Percentiles rank a stretch among this genome's conserved stretches.
phyloP scores from a whole-genome alignment of 2,329 filamentous ascomycete genomes.

The Penicillium paneum region DNA sequence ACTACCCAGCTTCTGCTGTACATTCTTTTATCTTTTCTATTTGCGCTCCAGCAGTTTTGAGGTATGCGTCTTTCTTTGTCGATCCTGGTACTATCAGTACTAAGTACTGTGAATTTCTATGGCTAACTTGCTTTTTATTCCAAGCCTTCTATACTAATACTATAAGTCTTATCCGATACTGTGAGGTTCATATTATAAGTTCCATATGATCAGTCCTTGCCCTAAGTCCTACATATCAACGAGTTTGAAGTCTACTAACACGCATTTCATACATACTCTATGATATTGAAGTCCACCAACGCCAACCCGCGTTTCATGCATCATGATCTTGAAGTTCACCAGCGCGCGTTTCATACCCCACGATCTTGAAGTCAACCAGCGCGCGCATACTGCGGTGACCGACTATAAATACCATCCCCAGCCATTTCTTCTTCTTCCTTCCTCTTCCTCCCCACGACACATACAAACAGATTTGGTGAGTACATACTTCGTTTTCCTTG shows the following conservation, averaged over 20 bases:
- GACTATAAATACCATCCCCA: neutral
- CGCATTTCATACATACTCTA: neutral
- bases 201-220: neutral
- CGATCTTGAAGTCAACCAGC: neutral
- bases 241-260: neutral
- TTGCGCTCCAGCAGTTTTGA: neutral
- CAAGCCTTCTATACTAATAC: neutral
- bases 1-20: conserved; percentile 5
- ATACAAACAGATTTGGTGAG: neutral
- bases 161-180: neutral
- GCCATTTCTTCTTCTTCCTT: neutral
- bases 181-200: neutral
- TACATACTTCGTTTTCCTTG: neutral
- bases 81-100: neutral
- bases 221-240: neutral
- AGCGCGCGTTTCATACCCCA: neutral
- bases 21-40: neutral
- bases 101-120: neutral
- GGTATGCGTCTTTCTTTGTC: neutral
- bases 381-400: neutral
- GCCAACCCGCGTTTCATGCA: neutral
- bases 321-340: neutral
- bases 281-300: neutral
- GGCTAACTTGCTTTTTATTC: neutral
- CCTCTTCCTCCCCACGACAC: neutral